Percentiles rank a stretch among this genome's conserved stretches.
These are phyloP conservation scores for Exophiala xenobiotica DNA, from an alignment of 2,329 filamentous ascomycete genomes.

Conservation along the genomic window DNA sequence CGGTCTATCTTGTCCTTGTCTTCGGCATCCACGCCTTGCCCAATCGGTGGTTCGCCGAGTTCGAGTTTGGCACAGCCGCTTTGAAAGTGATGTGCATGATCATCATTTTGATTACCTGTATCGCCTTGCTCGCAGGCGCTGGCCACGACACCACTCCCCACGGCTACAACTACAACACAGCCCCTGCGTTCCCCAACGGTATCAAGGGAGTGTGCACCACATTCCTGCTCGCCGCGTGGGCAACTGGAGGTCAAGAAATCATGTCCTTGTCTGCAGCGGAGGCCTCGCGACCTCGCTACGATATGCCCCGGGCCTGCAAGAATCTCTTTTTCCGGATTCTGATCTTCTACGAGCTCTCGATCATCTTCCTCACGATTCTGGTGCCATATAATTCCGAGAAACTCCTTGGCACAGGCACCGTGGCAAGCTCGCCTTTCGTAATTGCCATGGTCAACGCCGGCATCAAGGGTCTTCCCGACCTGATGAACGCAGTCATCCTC, in stretches of 20 bases:
- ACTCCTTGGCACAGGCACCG: slow-evolving; percentile 44
- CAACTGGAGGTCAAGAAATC: slow-evolving; percentile 46
- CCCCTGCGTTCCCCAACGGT: slow-evolving; percentile 36
- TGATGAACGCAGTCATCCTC: slow-evolving; percentile 83
- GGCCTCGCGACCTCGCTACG: slow-evolving; percentile 49
- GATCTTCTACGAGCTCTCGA: slow-evolving; percentile 56
- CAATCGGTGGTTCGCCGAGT: slow-evolving; percentile 38
- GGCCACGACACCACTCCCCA: slow-evolving; percentile 19
- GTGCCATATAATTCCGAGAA: slow-evolving; percentile 56
- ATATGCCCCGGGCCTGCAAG: slow-evolving; percentile 53
- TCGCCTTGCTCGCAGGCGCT: slow-evolving; percentile 38
- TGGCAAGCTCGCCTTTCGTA: slow-evolving; percentile 77
- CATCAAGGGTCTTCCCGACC: slow-evolving; percentile 74
- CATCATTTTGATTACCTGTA: slow-evolving; percentile 33
- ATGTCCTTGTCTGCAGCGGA: slow-evolving; percentile 58
- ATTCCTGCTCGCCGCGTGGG: slow-evolving; percentile 38
- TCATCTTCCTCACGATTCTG: slow-evolving; percentile 58
- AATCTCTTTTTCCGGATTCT: slow-evolving; percentile 55
- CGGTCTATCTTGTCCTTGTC: slow-evolving; percentile 46
- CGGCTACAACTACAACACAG: slow-evolving; percentile 13
- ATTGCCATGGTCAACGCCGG: slow-evolving; percentile 84
- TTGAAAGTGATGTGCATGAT: slow-evolving; percentile 40
- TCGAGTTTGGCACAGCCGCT: slow-evolving; percentile 7
- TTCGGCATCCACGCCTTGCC: slow-evolving; percentile 47
- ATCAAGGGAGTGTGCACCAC: slow-evolving; percentile 39